phyloP scores from a whole-genome alignment of 2,329 filamentous ascomycete genomes.

The Cladosporium sp. region DNA sequence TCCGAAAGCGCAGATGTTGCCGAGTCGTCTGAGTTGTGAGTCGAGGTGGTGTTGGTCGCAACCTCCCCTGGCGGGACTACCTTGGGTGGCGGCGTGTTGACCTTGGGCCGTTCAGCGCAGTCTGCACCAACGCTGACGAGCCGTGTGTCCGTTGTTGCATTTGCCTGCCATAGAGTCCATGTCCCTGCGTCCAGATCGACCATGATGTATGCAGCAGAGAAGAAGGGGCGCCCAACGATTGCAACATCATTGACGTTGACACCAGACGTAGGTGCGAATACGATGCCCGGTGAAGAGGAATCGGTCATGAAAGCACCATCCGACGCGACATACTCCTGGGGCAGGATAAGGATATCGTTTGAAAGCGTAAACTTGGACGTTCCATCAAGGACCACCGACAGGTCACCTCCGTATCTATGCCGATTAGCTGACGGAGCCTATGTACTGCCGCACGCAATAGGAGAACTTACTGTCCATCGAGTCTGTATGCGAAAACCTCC shows the following conservation, averaged over 20 bases:
- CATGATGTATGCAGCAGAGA: conserved; percentile 16
- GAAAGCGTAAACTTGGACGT: conserved; percentile 12
- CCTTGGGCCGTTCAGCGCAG: conserved; percentile 9
- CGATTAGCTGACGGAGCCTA: background rate
- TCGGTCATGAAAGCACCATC: conserved; percentile 11
- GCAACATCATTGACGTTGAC: conserved; percentile 13
- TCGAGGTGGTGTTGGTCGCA: background rate
- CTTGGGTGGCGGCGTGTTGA: background rate
- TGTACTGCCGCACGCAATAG: background rate
- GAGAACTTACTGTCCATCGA: conserved; percentile 13
- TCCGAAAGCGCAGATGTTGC: background rate
- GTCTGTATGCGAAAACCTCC: conserved; percentile 4
- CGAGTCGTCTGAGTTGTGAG: background rate
- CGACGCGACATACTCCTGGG: conserved; percentile 12
- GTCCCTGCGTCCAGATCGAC: conserved; percentile 14
- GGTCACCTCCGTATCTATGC: conserved; percentile 13
- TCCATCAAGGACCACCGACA: conserved; percentile 9
- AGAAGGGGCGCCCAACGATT: conserved; percentile 14
- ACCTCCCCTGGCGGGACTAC: background rate
- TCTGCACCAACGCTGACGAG: conserved; percentile 11
- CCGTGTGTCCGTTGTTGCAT: conserved; percentile 11
- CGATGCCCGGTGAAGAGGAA: conserved; percentile 6
- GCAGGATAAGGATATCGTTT: conserved; percentile 15
- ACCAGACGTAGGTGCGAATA: background rate
- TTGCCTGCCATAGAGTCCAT: conserved; percentile 16